phyloP scores from a whole-genome alignment of 2,329 filamentous ascomycete species.

The Chaetomium strumarium region DNA sequence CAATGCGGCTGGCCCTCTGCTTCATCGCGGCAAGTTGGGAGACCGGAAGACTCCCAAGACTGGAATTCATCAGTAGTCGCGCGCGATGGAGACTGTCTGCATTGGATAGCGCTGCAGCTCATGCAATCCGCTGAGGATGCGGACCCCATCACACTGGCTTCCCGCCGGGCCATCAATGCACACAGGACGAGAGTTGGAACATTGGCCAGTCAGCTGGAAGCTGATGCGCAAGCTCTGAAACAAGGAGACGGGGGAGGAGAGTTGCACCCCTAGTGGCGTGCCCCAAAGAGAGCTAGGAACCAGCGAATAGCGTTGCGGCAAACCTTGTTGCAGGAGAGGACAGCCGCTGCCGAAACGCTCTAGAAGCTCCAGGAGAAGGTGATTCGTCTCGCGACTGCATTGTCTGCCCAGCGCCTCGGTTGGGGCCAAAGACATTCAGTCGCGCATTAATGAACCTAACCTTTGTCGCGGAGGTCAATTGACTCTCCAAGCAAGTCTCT shows the following conservation, averaged over 20 bases:
- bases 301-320: slow-evolving; percentile 10
- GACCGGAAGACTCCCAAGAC: background rate
- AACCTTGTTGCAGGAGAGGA: slow-evolving; percentile 4
- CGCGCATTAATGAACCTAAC: no score
- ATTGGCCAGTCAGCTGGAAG: slow-evolving; percentile 16
- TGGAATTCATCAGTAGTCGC: slow-evolving; percentile 12
- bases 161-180: slow-evolving; percentile 12
- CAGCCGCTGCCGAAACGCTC: slow-evolving; percentile 16
- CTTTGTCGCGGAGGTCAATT: no score
- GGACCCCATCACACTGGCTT: slow-evolving; percentile 3
- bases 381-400: slow-evolving; percentile 12
- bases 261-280: slow-evolving; percentile 1
- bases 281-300: background rate
- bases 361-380: slow-evolving; percentile 12
- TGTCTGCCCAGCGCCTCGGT: slow-evolving; percentile 4
- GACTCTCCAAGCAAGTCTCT: no score
- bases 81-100: slow-evolving; percentile 17
- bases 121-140: slow-evolving; percentile 16
- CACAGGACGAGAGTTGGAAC: slow-evolving; percentile 11
- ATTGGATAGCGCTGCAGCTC: slow-evolving; percentile 22
- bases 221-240: slow-evolving; percentile 18
- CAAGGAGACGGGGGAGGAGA: slow-evolving; percentile 7
- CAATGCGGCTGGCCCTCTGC: background rate
- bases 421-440: background rate
- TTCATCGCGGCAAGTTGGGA: background rate